Percentiles rank a stretch among this genome's conserved stretches.
Evolutionary conservation across 768 basidiomycete genomes (phyloP).

Genomic region (Lentinula edodes): DNA sequence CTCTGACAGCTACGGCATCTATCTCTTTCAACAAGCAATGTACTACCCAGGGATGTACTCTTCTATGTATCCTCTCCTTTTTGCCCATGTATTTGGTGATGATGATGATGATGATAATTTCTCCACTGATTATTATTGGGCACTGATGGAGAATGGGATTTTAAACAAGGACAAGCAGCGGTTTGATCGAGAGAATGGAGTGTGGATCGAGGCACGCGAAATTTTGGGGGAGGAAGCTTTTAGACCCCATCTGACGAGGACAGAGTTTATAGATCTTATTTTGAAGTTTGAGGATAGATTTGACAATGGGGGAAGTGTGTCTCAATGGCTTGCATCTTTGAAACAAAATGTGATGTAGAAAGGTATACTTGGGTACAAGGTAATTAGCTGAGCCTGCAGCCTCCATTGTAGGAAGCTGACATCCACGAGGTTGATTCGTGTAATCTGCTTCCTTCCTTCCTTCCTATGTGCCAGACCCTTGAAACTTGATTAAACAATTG

Average conservation of each 20-base stretch:
- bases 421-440: too few species aligned
- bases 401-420: too few species aligned
- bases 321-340: not conserved
- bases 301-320: slow-evolving; percentile 1
- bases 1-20: slow-evolving; percentile 1
- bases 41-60: slow-evolving; percentile 2
- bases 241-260: not conserved
- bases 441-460: too few species aligned
- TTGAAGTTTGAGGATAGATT: not conserved
- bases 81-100: slow-evolving; percentile 5
- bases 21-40: slow-evolving; percentile 7
- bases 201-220: slow-evolving; percentile 2
- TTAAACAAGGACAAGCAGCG: not conserved
- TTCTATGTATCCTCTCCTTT: slow-evolving; percentile 4
- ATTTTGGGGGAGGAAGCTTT: slow-evolving; percentile 8
- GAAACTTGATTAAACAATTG: too few species aligned
- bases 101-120: slow-evolving; percentile 7
- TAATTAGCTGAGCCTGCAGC: too few species aligned
- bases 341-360: not conserved
- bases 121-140: slow-evolving; percentile 4
- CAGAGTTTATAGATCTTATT: not conserved
- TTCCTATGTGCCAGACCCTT: too few species aligned
- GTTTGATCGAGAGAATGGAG: slow-evolving; percentile 4
- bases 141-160: slow-evolving; percentile 6
- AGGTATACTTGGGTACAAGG: not conserved